A percentile compares a stretch with the other conserved stretches of the same genome.
Evolutionary conservation across 768 basidiomycete species (phyloP).

Genomic region (Coprinellus aureogranulatus): DNA sequence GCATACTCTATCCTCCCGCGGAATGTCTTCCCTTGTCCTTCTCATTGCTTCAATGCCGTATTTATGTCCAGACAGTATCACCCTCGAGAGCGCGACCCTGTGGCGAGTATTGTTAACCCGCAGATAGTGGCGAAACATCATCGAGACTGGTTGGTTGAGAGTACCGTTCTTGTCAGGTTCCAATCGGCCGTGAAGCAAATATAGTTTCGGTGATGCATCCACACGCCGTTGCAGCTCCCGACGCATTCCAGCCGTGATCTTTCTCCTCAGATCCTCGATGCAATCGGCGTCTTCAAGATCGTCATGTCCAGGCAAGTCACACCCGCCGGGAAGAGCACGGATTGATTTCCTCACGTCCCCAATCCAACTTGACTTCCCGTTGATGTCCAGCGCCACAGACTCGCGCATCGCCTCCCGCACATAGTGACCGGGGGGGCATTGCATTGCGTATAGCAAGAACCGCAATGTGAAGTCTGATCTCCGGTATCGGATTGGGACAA

Average conservation of each 20-base stretch:
- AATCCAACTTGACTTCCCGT: background rate
- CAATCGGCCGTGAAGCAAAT: background rate
- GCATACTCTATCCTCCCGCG: background rate
- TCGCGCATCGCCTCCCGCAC: background rate
- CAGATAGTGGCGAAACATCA: background rate
- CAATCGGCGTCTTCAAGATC: background rate
- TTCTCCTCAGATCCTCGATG: background rate
- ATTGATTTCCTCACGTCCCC: background rate
- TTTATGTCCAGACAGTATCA: background rate
- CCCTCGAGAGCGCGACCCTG: background rate
- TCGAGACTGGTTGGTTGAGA: background rate
- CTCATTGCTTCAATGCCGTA: background rate
- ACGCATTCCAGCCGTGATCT: background rate
- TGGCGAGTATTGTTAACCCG: background rate
- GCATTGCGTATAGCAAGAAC: background rate
- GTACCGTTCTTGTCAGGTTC: background rate
- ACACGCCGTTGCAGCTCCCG: background rate
- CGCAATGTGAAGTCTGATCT: background rate
- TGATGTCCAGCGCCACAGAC: background rate
- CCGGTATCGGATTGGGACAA: background rate
- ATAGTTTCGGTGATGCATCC: background rate
- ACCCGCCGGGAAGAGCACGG: background rate
- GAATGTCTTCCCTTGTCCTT: background rate
- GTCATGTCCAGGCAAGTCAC: background rate
- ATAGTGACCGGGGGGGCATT: background rate